phyloP scores from a whole-genome alignment of 2,329 filamentous ascomycete genomes.

The Monilinia fructicola region DNA sequence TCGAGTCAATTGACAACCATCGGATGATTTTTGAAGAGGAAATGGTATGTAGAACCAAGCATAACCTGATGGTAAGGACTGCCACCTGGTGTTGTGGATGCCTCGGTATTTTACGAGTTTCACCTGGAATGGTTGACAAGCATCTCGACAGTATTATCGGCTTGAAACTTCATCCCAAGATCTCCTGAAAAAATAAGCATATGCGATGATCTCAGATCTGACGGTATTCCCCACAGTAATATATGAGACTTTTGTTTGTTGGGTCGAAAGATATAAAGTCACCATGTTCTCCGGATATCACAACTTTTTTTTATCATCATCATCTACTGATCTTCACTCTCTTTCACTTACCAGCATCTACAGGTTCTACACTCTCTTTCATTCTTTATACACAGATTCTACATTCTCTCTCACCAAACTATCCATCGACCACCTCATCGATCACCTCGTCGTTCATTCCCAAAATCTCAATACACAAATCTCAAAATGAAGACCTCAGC shows the following conservation, averaged over 20 bases:
- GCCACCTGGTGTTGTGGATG: neutral
- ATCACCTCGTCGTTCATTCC: neutral
- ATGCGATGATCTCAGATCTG: neutral
- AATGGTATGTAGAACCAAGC: neutral
- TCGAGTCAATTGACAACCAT: neutral
- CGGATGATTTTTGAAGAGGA: neutral
- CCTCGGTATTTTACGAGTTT: conserved; percentile 4
- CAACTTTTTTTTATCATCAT: neutral
- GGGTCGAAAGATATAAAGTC: conserved; percentile 13
- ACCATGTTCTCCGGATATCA: neutral
- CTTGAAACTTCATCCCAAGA: conserved; percentile 7
- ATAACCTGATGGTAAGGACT: too few relatives aligned
- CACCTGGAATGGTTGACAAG: neutral
- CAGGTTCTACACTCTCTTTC: neutral
- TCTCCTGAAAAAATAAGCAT: conserved; percentile 8
- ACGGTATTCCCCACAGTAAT: neutral
- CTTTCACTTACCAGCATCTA: neutral
- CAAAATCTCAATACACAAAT: neutral
- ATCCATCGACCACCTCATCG: neutral
- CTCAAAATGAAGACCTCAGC: conserved; percentile 18
- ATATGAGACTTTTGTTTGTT: neutral
- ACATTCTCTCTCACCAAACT: neutral
- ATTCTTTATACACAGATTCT: neutral
- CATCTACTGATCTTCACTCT: neutral
- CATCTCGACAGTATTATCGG: neutral